Evolutionary conservation across 2,329 filamentous ascomycete genomes (phyloP), one percentile per base, ranked within the genome.

Genomic region (Penicillium hordei): DNA sequence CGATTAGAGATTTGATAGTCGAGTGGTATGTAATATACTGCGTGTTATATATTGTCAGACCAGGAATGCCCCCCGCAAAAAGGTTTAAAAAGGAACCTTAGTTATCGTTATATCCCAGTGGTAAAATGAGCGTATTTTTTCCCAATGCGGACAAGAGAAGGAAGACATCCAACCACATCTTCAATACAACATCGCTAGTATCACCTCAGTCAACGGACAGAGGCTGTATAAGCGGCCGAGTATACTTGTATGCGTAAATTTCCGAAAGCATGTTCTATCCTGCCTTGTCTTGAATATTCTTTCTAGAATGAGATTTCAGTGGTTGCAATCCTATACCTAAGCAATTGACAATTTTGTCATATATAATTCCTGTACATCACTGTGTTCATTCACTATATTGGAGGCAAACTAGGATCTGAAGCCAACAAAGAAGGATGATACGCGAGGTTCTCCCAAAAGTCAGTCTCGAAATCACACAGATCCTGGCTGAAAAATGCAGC

Each of bases 401-500:
- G 19, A 46, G 63, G 63, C 38, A 67, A 57, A 6, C 56, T 55
- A 31, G 61, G 52, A 58, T 67, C 65, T 19, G 65, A 48, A 19
- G 60, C 64, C 38, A 65, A 33, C 33, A 69, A 57, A 23, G 65
- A 66, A 2, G 67, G 68, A 55, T 69, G 68, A 54, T 69, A 68
- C 9, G 68, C 66, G 27, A 70, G 39, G 25, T 60, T 65, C 38
- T 68, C 60, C 68, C 65, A 70, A 44, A 69, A 70, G 4, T 60
- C 66, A 39, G 63, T 61, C 48, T 70, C 67, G 21, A 66, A 68
- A 54, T 70, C 68, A 62, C 63, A 68, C 29, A 65, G 36, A 59
- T 68, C 63, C 34, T 66, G 63, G 21, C 63, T 63, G 27, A 67
- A 48, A 27, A 68, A 57, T 5, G 59, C 61, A 23, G 66, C 60